These are phyloP conservation scores for Sutorius eximius DNA, from an alignment of 1,284 basidiomycete species.

Conservation along the genomic window DNA sequence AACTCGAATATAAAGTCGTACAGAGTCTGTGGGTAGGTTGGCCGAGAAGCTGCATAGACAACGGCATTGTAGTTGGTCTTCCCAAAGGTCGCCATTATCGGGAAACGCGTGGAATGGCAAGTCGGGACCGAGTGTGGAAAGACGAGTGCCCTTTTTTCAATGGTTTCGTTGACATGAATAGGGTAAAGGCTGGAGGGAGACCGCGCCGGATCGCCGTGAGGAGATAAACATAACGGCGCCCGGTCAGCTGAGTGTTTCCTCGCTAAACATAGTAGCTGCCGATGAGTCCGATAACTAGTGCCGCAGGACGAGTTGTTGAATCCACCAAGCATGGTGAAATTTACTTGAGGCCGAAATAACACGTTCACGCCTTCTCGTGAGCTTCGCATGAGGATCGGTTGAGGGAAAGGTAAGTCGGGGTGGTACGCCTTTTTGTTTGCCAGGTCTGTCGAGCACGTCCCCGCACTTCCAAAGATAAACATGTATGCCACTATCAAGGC, in stretches of 20 bases:
- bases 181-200: neutral
- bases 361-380: too few relatives aligned
- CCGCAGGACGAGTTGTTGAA: neutral
- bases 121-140: neutral
- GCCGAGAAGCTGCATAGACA: slow-evolving; percentile 58
- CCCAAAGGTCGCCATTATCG: slow-evolving; percentile 14
- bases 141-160: neutral
- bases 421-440: slow-evolving; percentile 40
- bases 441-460: slow-evolving; percentile 41
- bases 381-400: too few relatives aligned
- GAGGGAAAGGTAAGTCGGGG: too few relatives aligned
- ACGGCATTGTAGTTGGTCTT: slow-evolving; percentile 45
- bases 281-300: neutral
- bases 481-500: slow-evolving; percentile 41
- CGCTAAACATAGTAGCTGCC: neutral
- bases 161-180: neutral
- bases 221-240: neutral
- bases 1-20: slow-evolving; percentile 61
- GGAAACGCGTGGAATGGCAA: neutral
- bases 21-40: slow-evolving; percentile 64
- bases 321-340: too few relatives aligned
- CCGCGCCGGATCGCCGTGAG: neutral
- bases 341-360: too few relatives aligned
- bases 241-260: neutral
- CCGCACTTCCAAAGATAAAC: slow-evolving; percentile 52